Evolutionary conservation across 176 grass and related monocot genomes (phyloP), one percentile per base, ranked within the genome.

Genomic region (Zea luxurians): DNA sequence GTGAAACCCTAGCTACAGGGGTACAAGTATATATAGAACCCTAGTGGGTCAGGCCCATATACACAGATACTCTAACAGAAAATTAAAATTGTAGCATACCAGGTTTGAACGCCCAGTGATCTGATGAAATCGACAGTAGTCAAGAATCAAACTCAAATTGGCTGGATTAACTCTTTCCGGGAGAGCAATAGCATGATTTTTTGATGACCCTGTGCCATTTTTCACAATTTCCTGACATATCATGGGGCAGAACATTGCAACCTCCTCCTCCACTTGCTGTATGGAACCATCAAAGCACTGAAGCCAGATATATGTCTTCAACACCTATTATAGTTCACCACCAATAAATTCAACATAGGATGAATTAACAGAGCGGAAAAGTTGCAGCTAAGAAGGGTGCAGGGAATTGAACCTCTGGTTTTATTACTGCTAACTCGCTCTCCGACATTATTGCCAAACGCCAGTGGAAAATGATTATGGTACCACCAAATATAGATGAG

Each of bases 261-360:
- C 92, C 82, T 99, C 96, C 73, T 96, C 96, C 79, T 99, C 96
- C 52, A 99, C 92, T 91, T 99, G 96, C 37, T 99, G 96, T 82
- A 99, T 99, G 40, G 96, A 99, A 81, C 96, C 96, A 90, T 96
- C 96, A 85, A 89, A 83, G 61, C 92, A 99, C 88, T 99, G 90
- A 84, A 99, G 90, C 96, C 96, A 99, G 69, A 99, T 91, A 83
- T 91, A 96, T 73, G 84, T 91, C 88, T 99, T 99, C 84, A 99
- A 87, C 1, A 84, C 92, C 96, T 99, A 86, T 64, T 65, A 80
- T 8, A 37, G 18, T 70, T 73, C 20, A 74, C 36, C 41, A 78
- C 42, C 37, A 80, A 64, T 70, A 75, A 71, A 35, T 13, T 45
- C 64, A 77, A 60, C 5, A 16, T 44, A 76, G 54, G 45, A 0